Evolutionary conservation across 345 rosid genomes (phyloP).

Genomic region (Hibiscus tridactylites): DNA sequence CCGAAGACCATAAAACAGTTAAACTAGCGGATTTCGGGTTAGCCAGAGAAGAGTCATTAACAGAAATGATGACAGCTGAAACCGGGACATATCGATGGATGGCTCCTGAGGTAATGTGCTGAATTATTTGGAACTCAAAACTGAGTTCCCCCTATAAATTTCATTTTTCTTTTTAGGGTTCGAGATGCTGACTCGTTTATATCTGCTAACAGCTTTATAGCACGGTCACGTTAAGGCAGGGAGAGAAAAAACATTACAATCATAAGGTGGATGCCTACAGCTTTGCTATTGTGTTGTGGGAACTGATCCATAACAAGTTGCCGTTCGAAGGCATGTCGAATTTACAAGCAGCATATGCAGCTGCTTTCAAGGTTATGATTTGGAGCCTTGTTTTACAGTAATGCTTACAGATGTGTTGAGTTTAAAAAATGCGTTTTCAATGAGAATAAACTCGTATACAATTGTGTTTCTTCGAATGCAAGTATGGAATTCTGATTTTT

Average conservation of each 20-base stretch:
- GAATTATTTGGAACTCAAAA: not conserved
- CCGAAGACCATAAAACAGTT: conserved; percentile 73
- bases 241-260: conserved; percentile 96
- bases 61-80: conserved; percentile 99
- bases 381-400: not conserved
- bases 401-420: not conserved
- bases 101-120: conserved; percentile 84
- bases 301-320: conserved; percentile 83
- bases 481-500: not conserved
- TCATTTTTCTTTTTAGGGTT: not conserved
- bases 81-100: conserved; percentile 99
- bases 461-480: not conserved
- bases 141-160: not conserved
- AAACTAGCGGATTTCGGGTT: conserved; percentile 97
- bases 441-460: not conserved
- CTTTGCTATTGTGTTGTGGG: conserved; percentile 98
- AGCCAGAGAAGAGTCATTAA: conserved; percentile 96
- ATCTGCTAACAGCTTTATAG: conserved; percentile 66
- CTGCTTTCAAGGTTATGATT: conserved; percentile 79
- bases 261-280: conserved; percentile 96
- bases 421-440: conserved; percentile 15
- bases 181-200: conserved; percentile 1
- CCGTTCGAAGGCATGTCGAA: conserved; percentile 99
- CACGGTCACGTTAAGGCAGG: conserved; percentile 90
- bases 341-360: conserved; percentile 99